phyloP scores from a whole-genome alignment of 768 basidiomycete species.

The Macrolepiota albuminosa region DNA sequence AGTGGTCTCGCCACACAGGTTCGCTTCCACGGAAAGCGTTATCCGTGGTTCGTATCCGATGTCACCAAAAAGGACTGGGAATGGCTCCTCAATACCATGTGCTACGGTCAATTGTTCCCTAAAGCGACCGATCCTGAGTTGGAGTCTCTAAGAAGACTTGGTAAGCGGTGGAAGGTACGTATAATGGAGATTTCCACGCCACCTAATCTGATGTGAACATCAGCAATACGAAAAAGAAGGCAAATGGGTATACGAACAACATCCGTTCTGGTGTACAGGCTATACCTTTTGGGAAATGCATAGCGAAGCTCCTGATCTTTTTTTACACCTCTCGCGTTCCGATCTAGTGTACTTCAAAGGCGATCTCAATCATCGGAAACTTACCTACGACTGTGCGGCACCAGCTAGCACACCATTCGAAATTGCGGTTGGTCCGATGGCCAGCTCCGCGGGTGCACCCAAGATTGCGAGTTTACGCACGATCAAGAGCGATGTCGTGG shows the following conservation, averaged over 20 bases:
- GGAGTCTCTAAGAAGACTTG: conserved; percentile 76
- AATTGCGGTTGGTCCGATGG: conserved; percentile 89
- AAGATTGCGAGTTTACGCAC: conserved; percentile 84
- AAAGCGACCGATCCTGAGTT: conserved; percentile 75
- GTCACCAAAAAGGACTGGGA: conserved; percentile 92
- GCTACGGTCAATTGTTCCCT: conserved; percentile 90
- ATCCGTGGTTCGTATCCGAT: conserved; percentile 93
- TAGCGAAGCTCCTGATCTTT: conserved; percentile 82
- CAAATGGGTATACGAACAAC: conserved; percentile 92
- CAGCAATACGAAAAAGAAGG: conserved; percentile 91
- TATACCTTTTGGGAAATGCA: conserved; percentile 91
- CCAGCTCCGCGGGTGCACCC: conserved; percentile 82
- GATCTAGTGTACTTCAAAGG: conserved; percentile 96
- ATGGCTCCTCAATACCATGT: conserved; percentile 84
- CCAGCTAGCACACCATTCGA: conserved; percentile 87
- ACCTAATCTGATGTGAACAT: not conserved
- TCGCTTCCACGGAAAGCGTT: conserved; percentile 93
- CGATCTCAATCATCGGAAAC: conserved; percentile 88
- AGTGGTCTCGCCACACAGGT: conserved; percentile 80
- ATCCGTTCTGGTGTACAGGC: conserved; percentile 95
- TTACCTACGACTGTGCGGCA: conserved; percentile 84
- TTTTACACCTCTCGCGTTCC: conserved; percentile 85
- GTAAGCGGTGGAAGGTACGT: conserved; percentile 82
- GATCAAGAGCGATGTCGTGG: conserved; percentile 94
- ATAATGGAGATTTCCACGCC: not conserved